Conservation (phyloP, 2,329 filamentous ascomycete species). For the Aureobasidium sp. region DNA sequence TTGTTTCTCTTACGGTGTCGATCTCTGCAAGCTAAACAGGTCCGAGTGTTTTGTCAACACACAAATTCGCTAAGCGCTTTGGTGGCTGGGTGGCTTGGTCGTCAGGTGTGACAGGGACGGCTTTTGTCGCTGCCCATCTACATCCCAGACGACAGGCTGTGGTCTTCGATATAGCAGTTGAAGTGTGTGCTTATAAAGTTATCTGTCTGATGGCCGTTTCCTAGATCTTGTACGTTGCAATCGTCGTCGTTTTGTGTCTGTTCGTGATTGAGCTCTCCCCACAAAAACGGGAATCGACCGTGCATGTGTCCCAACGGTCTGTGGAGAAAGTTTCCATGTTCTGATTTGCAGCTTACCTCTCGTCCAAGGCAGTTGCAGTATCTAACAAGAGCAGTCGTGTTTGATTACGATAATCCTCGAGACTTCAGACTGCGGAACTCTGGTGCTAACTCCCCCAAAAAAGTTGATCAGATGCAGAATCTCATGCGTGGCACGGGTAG, state of each 20-base stretch:
- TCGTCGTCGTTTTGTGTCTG: not conserved
- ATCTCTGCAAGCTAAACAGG: conserved; percentile 9
- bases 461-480: too few relatives aligned
- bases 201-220: not conserved
- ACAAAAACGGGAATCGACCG: not conserved
- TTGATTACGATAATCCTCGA: too few relatives aligned
- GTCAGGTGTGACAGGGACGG: not conserved
- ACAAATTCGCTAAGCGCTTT: conserved; percentile 4
- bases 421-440: too few relatives aligned
- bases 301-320: not conserved
- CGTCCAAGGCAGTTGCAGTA: too few relatives aligned
- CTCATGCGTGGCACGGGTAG: conserved; percentile 14
- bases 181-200: not conserved
- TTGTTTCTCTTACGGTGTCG: not conserved
- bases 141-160: not conserved
- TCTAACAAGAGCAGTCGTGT: too few relatives aligned
- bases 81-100: conserved; percentile 10
- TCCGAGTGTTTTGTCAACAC: conserved; percentile 5
- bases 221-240: not conserved
- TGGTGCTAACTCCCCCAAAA: too few relatives aligned
- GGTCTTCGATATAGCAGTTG: not conserved
- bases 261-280: not conserved
- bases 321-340: not conserved
- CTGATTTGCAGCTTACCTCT: too few relatives aligned
- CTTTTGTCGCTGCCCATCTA: not conserved